Base-by-base conservation (phyloP, 2,329 filamentous ascomycete genomes). In the Monosporascus sp. region DNA sequence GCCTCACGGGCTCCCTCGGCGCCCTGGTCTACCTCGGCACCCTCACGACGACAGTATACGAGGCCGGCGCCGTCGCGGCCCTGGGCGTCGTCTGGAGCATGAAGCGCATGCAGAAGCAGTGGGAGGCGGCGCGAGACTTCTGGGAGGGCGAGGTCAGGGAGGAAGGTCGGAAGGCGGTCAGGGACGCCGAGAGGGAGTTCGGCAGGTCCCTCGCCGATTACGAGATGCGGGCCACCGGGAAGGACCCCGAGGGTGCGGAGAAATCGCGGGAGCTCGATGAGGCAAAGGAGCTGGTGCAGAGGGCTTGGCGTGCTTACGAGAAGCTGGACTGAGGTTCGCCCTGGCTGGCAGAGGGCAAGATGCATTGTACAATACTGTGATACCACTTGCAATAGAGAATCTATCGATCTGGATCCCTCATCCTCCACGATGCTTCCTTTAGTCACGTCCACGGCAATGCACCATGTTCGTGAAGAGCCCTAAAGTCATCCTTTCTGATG, bases 91-190 rank as follows among this genome's bases (percentile, higher is more conserved):
- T 82, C 3, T 83, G 80, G 73, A 82, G 81, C 63, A 65, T 86
- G 53, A 72, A 76, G 43, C 73, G 79, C 48, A 74, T 87, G 72
- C 84, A 87, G 68, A 77, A 73, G 59, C 80, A 77, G 60, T 87
- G 84, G 84, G 82, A 86, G 61, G 68, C 74, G 3, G 82, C 82
- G 3, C 74, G 83, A 27, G 66, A 65, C 7, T 85, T 80, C 62
- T 87, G 84, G 84, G 81, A 87, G 64, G 80, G 78, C 1, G 83
- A 86, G 59, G 82, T 87, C n/a, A 75, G 82, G 39, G 84, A 87
- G 57, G 83, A 86, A 54, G 84, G 84, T 1, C 77, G 83, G 60
- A 85, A 85, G 67, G 81, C 82, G 5, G 76, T 87, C 7, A 71
- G 80, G 51, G 78, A 72, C 5, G 77, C 79, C 2, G 83, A 86